Conservation (phyloP, 2,329 filamentous ascomycete genomes). For the Trichoderma asperellum region DNA sequence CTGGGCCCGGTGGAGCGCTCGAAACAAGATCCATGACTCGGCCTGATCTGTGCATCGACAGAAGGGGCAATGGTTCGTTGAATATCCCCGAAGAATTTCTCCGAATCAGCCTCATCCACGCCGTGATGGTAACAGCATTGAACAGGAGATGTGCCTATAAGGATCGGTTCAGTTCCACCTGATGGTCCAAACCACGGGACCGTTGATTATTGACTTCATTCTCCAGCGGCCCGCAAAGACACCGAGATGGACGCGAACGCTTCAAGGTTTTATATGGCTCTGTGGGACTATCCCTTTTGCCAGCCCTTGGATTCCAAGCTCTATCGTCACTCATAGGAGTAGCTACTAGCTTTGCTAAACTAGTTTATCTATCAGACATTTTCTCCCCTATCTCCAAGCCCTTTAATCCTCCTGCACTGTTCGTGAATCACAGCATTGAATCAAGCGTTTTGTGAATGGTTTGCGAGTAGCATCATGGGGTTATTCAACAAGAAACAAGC, state of each 20-base stretch:
- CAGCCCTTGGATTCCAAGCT: neutral
- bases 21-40: slow-evolving; percentile 22
- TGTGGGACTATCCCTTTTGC: slow-evolving; percentile 20
- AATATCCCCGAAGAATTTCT: slow-evolving; percentile 23
- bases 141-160: slow-evolving; percentile 23
- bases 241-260: slow-evolving; percentile 26
- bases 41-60: slow-evolving; percentile 9
- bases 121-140: slow-evolving; percentile 20
- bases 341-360: slow-evolving; percentile 14
- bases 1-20: slow-evolving; percentile 12
- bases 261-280: slow-evolving; percentile 14
- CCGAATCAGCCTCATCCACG: slow-evolving; percentile 10
- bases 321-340: neutral
- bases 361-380: slow-evolving; percentile 19
- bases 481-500: slow-evolving; percentile 14
- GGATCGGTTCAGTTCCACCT: slow-evolving; percentile 11
- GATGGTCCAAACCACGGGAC: slow-evolving; percentile 15
- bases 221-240: slow-evolving; percentile 26
- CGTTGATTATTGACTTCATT: neutral
- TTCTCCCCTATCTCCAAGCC: neutral
- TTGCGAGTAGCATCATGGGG: slow-evolving; percentile 15
- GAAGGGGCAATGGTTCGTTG: slow-evolving; percentile 9
- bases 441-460: slow-evolving; percentile 2
- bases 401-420: neutral
- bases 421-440: slow-evolving; percentile 3